Base-by-base conservation (phyloP, 352 stramenopile genomes). In the Phytophthora vignae region DNA sequence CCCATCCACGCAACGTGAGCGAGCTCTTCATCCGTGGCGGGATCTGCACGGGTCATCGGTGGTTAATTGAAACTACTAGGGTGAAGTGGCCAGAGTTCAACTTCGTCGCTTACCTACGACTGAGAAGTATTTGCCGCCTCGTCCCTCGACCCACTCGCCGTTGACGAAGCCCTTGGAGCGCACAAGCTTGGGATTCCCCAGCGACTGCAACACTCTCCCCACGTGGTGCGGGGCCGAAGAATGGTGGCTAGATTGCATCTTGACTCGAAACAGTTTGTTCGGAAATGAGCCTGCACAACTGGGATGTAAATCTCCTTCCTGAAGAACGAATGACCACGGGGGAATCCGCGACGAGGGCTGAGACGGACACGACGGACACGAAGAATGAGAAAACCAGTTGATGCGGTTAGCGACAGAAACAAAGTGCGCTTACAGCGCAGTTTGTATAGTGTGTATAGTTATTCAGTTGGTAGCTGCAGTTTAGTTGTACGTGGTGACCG, bases 141-240 rank as follows among this genome's bases (percentile, higher is more conserved):
- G 76, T 22, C 77, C 74, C 49, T 88, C 80, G 50, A 87, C 58
- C 85, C 85, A 93, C 31, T 85, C 64, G 29, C 85, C 85, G 55
- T 82, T 81, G 59, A 91, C 83, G 68, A 81, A 91, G 12, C 80
- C 77, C 48, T 90, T 81, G 25, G 79, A 81, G 53, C 82, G 81
- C 29, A 91, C 78, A 19, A 91, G 76, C 6, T 90, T 75, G 0
- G 78, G 77, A 50, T 87, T 84, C 53, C 59, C 60, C 27, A 91
- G 57, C 29, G 49, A 67, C 21, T 60, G 33, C 36, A 74, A 22
- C 33, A 74, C 44, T 38, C 62, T 48, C 1, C 61, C 40, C 0
- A 66, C 1, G 10, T 56, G 55, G 49, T 59, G 54, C 22, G 25
- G 54, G 21, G 27, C n/a, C 14, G 52, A 40, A 11, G 40, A 38